Evolutionary conservation across 495 filamentous ascomycete genomes (phyloP).

Genomic region (Neurospora sp.): DNA sequence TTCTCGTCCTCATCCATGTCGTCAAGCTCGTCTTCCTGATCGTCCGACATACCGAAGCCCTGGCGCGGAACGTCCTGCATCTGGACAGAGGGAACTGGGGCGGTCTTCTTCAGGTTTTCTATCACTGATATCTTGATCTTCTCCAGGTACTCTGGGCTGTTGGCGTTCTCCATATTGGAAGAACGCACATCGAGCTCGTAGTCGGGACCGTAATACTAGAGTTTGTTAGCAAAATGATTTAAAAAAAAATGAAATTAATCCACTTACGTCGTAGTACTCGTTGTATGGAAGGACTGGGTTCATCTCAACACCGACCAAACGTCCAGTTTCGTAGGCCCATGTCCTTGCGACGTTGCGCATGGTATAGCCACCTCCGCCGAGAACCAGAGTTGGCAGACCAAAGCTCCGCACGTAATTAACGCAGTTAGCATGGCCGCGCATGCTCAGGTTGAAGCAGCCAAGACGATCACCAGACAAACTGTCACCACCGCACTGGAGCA

Average conservation of each 20-base stretch:
- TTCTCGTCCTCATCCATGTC: constrained; percentile 87
- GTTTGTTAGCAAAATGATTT: constrained; percentile 18
- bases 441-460: constrained; percentile 96
- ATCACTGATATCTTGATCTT: constrained; percentile 91
- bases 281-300: constrained; percentile 82
- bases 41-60: constrained; percentile 60
- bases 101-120: constrained; percentile 83
- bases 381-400: constrained; percentile 77
- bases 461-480: constrained; percentile 89
- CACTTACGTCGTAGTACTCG: constrained; percentile 89
- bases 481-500: constrained; percentile 94
- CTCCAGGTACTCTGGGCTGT: constrained; percentile 85
- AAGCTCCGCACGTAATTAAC: constrained; percentile 93
- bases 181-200: constrained; percentile 91
- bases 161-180: constrained; percentile 99
- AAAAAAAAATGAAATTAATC: background rate
- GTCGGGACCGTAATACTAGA: constrained; percentile 92
- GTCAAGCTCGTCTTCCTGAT: constrained; percentile 79
- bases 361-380: constrained; percentile 95
- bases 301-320: constrained; percentile 75
- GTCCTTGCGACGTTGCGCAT: constrained; percentile 98
- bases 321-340: constrained; percentile 94
- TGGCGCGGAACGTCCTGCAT: constrained; percentile 88
- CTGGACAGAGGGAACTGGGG: constrained; percentile 84
- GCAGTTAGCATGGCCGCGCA: constrained; percentile 96